phyloP scores from a whole-genome alignment of 2,329 filamentous ascomycete species.

The Xenoacremonium recifei region DNA sequence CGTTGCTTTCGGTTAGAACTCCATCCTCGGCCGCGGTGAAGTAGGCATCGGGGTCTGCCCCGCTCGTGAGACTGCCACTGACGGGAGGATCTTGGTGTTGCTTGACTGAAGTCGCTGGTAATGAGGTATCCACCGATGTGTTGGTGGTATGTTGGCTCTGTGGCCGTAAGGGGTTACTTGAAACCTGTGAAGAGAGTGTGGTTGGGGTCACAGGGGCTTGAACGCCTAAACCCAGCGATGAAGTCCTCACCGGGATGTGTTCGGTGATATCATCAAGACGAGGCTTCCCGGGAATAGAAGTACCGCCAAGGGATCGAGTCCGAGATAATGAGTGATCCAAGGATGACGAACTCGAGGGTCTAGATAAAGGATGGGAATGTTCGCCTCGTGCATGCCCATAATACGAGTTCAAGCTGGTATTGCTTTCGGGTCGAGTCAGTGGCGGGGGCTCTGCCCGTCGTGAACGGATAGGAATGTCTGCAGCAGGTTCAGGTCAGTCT shows the following conservation, averaged over 20 bases:
- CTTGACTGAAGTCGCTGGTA: conserved; percentile 18
- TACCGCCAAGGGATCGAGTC: conserved; percentile 20
- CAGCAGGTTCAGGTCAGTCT: no score
- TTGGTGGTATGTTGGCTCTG: conserved; percentile 44
- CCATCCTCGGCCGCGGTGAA: conserved; percentile 17
- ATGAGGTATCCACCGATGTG: conserved; percentile 41
- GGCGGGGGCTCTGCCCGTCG: conserved; percentile 11
- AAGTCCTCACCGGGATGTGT: conserved; percentile 32
- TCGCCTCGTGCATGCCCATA: conserved; percentile 14
- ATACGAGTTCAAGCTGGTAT: conserved; percentile 9
- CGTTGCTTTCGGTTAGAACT: no score
- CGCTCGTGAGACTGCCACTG: conserved; percentile 4
- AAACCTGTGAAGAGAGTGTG: conserved; percentile 30
- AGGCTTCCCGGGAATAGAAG: conserved; percentile 10
- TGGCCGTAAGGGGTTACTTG: conserved; percentile 40
- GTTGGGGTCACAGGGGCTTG: conserved; percentile 35
- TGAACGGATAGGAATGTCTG: conserved; percentile 14
- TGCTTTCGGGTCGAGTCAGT: neutral
- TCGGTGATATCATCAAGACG: conserved; percentile 35
- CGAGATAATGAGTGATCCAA: conserved; percentile 16
- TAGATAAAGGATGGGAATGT: conserved; percentile 13
- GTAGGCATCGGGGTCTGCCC: conserved; percentile 1
- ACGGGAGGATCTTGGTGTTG: conserved; percentile 20
- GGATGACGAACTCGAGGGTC: conserved; percentile 24
- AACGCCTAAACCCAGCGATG: conserved; percentile 36